Percentiles rank a stretch among this genome's conserved stretches.
phyloP scores from a whole-genome alignment of 139 green algal species.

The Chlorella sp. region DNA sequence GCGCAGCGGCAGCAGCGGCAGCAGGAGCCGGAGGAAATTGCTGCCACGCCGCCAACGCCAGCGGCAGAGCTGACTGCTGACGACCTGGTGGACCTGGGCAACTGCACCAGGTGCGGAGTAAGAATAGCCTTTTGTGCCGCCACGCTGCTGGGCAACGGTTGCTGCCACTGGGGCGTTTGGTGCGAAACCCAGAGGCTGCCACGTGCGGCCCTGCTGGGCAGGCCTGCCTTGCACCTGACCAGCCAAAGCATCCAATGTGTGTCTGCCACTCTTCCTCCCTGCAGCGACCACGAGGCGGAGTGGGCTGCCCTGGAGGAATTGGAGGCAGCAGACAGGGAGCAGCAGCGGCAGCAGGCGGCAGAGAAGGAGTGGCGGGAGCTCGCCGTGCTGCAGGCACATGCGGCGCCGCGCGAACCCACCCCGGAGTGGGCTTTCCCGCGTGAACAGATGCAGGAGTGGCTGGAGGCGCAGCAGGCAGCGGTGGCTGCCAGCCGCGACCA shows the following conservation, averaged over 20 bases:
- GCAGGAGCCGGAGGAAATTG: not conserved
- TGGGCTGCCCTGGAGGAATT: not conserved
- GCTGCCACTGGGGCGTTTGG: too few relatives aligned
- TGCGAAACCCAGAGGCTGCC: not conserved
- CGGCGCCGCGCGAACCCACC: not conserved
- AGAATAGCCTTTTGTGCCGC: not conserved
- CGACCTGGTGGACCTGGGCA: conserved; percentile 18
- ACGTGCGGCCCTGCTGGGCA: not conserved
- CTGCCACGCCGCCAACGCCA: not conserved
- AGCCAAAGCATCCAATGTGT: not conserved
- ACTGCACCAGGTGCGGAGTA: conserved; percentile 7
- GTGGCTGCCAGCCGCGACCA: too few relatives aligned
- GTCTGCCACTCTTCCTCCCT: not conserved
- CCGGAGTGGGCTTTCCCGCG: not conserved
- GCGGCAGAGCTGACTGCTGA: conserved; percentile 5
- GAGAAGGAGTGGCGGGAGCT: not conserved
- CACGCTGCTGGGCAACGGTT: too few relatives aligned
- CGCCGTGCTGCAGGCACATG: not conserved
- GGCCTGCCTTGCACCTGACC: not conserved
- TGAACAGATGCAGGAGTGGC: too few relatives aligned
- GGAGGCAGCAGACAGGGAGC: not conserved
- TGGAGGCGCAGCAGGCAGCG: not conserved
- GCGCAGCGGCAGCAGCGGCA: too few relatives aligned
- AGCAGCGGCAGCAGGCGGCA: not conserved
- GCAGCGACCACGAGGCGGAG: conserved; percentile 23